phyloP scores from a whole-genome alignment of 495 filamentous ascomycete genomes.

The Ascobolus immersus region DNA sequence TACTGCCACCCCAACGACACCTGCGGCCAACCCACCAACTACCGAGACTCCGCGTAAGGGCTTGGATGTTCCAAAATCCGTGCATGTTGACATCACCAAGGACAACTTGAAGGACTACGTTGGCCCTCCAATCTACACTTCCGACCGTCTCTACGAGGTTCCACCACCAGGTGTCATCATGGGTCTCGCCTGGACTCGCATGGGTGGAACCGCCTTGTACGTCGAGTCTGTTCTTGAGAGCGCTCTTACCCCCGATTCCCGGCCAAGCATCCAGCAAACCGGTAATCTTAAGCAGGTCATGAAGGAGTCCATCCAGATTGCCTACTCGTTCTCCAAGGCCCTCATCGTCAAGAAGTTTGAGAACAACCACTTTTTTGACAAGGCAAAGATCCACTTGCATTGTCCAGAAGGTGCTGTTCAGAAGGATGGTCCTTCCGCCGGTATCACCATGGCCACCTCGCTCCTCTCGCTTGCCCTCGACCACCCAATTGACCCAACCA shows the following conservation, averaged over 20 bases:
- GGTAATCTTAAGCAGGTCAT: constrained; percentile 91
- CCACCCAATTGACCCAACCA: constrained; percentile 48
- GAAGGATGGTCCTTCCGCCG: constrained; percentile 89
- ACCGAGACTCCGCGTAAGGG: constrained; percentile 45
- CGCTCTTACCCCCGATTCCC: constrained; percentile 39
- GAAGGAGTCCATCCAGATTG: constrained; percentile 87
- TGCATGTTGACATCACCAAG: constrained; percentile 68
- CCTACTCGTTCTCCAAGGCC: constrained; percentile 87
- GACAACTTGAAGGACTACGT: constrained; percentile 94
- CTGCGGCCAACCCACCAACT: constrained; percentile 30
- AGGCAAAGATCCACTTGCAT: constrained; percentile 85
- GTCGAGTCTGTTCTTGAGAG: constrained; percentile 89
- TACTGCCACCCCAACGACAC: neutral
- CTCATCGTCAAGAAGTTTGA: constrained; percentile 60
- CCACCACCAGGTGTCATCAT: constrained; percentile 95
- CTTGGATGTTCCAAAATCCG: constrained; percentile 63
- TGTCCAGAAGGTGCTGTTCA: constrained; percentile 91
- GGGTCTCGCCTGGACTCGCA: constrained; percentile 95
- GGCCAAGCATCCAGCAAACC: constrained; percentile 62
- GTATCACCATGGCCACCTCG: constrained; percentile 90
- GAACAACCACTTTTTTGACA: constrained; percentile 84
- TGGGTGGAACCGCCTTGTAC: constrained; percentile 91
- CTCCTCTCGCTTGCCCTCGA: constrained; percentile 64
- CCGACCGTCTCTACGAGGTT: constrained; percentile 80
- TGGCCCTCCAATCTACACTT: constrained; percentile 81